Evolutionary conservation across 2,329 filamentous ascomycete genomes (phyloP).

Genomic region (Coniochaeta sp.): DNA sequence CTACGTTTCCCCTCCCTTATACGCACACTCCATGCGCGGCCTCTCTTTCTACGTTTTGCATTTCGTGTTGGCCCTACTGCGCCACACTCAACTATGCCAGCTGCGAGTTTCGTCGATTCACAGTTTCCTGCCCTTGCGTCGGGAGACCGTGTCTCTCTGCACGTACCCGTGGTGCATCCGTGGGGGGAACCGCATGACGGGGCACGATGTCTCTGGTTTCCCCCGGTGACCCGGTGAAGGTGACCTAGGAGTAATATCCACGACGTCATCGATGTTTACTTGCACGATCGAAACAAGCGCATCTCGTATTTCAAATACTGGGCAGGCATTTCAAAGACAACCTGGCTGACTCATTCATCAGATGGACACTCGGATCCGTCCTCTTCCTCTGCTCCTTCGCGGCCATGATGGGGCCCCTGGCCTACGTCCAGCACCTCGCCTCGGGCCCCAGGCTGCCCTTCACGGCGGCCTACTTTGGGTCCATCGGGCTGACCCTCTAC

Average conservation of each 20-base stretch:
- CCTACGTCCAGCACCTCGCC: slow-evolving; percentile 76
- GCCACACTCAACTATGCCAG: slow-evolving; percentile 2
- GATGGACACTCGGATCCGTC: slow-evolving; percentile 89
- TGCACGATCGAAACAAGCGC: not conserved
- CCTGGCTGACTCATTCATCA: slow-evolving; percentile 29
- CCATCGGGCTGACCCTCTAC: slow-evolving; percentile 82
- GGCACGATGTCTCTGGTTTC: slow-evolving; percentile 7
- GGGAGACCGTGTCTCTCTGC: slow-evolving; percentile 21
- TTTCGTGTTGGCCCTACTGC: slow-evolving; percentile 5
- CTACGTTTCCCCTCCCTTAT: not conserved
- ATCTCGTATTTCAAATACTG: no score
- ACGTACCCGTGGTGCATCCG: slow-evolving; percentile 26
- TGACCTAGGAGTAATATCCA: slow-evolving; percentile 11
- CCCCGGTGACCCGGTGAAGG: slow-evolving; percentile 14
- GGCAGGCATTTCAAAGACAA: slow-evolving; percentile 4
- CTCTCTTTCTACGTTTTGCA: not conserved
- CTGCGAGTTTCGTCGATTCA: not conserved
- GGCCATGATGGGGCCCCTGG: slow-evolving; percentile 83
- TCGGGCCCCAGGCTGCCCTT: slow-evolving; percentile 84
- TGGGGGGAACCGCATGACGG: slow-evolving; percentile 19
- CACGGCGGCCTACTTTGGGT: slow-evolving; percentile 90
- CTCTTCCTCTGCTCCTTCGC: slow-evolving; percentile 91
- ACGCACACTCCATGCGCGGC: not conserved
- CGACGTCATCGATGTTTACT: slow-evolving; percentile 4
- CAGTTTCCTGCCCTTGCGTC: slow-evolving; percentile 3